Conservation (phyloP, 768 basidiomycete species). For the Trametopsis cervina region DNA sequence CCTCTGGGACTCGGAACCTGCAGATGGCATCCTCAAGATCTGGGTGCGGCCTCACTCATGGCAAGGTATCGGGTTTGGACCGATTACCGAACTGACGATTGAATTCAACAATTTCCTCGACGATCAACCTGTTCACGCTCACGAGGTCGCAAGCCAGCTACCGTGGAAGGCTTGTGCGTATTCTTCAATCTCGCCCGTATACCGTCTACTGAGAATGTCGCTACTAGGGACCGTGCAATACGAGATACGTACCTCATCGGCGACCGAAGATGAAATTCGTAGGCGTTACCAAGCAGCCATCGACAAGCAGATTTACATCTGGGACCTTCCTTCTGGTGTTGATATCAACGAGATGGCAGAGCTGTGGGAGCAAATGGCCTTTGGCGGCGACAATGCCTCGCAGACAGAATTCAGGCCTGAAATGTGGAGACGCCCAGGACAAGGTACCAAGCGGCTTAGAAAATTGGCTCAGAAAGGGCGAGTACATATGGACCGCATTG, state of each 20-base stretch:
- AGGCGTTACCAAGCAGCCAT: constrained; percentile 26
- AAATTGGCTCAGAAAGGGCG: constrained; percentile 40
- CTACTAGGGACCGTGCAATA: constrained; percentile 57
- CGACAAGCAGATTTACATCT: constrained; percentile 39
- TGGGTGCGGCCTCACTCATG: constrained; percentile 60
- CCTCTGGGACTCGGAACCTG: constrained; percentile 52
- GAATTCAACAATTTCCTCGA: constrained; percentile 38
- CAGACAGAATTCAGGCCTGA: constrained; percentile 18
- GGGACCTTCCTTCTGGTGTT: constrained; percentile 45
- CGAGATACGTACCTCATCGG: constrained; percentile 36
- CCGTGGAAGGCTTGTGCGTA: constrained; percentile 8
- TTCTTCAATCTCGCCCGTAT: neutral
- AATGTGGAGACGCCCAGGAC: constrained; percentile 30
- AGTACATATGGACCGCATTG: constrained; percentile 31
- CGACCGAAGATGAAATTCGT: constrained; percentile 30
- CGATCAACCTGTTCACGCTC: constrained; percentile 28
- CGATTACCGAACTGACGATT: constrained; percentile 57
- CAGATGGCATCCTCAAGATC: constrained; percentile 40
- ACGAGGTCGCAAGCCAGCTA: neutral
- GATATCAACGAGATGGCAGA: constrained; percentile 24
- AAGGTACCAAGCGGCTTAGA: constrained; percentile 34
- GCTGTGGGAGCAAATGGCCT: constrained; percentile 42
- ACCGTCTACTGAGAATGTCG: neutral
- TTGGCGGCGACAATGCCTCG: constrained; percentile 22
- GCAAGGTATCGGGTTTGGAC: constrained; percentile 25